These are phyloP conservation scores for Cryptococcus sp. DNA, from an alignment of 1,284 basidiomycete genomes.

Conservation along the genomic window DNA sequence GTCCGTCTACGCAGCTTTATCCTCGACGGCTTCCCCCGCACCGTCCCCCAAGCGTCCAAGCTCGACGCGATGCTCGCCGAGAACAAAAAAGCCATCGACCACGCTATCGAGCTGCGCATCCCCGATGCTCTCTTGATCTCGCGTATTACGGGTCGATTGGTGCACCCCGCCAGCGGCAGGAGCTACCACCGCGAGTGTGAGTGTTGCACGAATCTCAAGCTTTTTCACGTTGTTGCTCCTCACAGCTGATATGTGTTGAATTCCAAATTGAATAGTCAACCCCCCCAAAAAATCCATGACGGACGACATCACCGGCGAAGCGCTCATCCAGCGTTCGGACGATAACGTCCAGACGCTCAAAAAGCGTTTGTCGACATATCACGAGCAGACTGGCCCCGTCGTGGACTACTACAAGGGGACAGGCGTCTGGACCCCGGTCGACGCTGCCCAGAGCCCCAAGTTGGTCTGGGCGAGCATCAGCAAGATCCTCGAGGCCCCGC, in stretches of 20 bases:
- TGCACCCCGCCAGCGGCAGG: constrained; percentile 86
- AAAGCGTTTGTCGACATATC: constrained; percentile 85
- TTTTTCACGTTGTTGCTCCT: neutral
- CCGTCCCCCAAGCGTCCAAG: constrained; percentile 96
- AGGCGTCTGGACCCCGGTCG: constrained; percentile 83
- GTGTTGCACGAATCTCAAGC: constrained; percentile 52
- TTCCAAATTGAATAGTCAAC: constrained; percentile 56
- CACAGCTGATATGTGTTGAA: neutral
- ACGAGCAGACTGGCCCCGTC: constrained; percentile 88
- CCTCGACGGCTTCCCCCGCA: constrained; percentile 96
- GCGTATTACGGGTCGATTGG: constrained; percentile 92
- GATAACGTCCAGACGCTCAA: constrained; percentile 91
- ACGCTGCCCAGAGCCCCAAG: constrained; percentile 87
- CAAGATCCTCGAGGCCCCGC: constrained; percentile 18
- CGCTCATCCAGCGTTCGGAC: constrained; percentile 87
- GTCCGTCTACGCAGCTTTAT: constrained; percentile 70
- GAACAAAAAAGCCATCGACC: constrained; percentile 85
- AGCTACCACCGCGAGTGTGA: constrained; percentile 94
- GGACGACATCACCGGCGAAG: constrained; percentile 94
- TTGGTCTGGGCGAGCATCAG: constrained; percentile 52
- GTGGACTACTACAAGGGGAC: constrained; percentile 95
- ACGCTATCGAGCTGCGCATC: constrained; percentile 88
- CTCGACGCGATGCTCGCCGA: constrained; percentile 84
- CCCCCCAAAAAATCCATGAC: constrained; percentile 93
- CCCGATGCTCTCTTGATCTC: constrained; percentile 94